A percentile compares a stretch with the other conserved stretches of the same genome.
phyloP scores from a whole-genome alignment of 805 yeast genomes.

The Candida rishiriensis region DNA sequence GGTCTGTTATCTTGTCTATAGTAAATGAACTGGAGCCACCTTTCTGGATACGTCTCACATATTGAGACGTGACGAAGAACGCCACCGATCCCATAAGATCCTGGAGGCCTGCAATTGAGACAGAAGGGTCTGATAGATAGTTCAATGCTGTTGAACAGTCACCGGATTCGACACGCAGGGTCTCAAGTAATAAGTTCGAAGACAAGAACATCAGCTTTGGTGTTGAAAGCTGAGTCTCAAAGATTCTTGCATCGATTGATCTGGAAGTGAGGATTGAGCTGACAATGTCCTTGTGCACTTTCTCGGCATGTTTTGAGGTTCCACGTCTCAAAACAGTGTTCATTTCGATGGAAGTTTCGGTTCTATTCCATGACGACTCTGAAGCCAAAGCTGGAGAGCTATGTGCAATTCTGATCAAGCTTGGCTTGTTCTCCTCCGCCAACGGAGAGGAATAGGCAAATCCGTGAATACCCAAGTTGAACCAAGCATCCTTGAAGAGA shows the following conservation, averaged over 20 bases:
- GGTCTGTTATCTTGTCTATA: conserved; percentile 56
- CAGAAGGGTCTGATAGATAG: conserved; percentile 85
- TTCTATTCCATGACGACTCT: conserved; percentile 71
- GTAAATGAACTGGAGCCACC: conserved; percentile 55
- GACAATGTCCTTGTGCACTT: conserved; percentile 64
- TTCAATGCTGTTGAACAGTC: conserved; percentile 71
- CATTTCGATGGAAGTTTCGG: conserved; percentile 88
- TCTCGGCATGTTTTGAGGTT: conserved; percentile 75
- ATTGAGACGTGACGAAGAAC: conserved; percentile 52
- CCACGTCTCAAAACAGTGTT: conserved; percentile 89
- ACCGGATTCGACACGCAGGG: conserved; percentile 73
- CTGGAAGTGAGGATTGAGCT: conserved; percentile 46
- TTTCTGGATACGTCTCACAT: conserved; percentile 43
- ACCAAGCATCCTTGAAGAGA: conserved; percentile 87
- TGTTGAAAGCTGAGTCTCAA: conserved; percentile 50
- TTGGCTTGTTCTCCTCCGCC: conserved; percentile 40
- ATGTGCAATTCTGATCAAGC: conserved; percentile 70
- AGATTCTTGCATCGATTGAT: conserved; percentile 37
- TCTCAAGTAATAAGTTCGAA: conserved; percentile 74
- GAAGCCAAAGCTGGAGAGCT: conserved; percentile 86
- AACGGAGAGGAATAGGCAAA: conserved; percentile 58
- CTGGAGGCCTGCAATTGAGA: conserved; percentile 62
- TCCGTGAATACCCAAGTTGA: conserved; percentile 89
- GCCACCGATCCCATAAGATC: conserved; percentile 65
- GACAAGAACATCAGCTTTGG: conserved; percentile 86